phyloP scores from a whole-genome alignment of 2,329 filamentous ascomycete species.

The Pyrenochaeta sp. region DNA sequence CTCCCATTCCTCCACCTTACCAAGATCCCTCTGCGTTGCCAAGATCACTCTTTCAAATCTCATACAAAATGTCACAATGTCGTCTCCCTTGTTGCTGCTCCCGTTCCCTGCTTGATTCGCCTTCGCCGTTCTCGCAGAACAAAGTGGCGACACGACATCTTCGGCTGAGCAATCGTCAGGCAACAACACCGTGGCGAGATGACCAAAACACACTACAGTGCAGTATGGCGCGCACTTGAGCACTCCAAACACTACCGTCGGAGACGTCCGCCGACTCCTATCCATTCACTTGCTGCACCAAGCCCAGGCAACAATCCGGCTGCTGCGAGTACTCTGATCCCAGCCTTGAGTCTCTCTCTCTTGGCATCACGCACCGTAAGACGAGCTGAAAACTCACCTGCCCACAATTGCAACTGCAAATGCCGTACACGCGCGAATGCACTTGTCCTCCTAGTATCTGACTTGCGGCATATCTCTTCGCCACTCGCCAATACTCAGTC shows the following conservation, averaged over 20 bases:
- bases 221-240: no score
- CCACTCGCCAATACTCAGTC: conserved; percentile 11
- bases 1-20: not conserved
- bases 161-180: no score
- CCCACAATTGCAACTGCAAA: conserved; percentile 13
- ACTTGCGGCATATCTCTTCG: conserved; percentile 27
- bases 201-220: no score
- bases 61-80: no score
- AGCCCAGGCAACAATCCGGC: conserved; percentile 34
- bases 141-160: no score
- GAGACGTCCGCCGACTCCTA: not conserved
- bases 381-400: conserved; percentile 32
- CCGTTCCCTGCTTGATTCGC: no score
- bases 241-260: no score
- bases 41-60: no score
- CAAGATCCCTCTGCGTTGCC: not conserved
- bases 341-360: conserved; percentile 19
- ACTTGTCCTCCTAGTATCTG: conserved; percentile 28
- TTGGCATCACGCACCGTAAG: conserved; percentile 36
- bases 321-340: conserved; percentile 9
- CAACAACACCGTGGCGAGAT: no score
- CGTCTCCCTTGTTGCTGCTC: no score
- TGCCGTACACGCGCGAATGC: conserved; percentile 19
- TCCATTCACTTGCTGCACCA: conserved; percentile 14
- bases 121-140: no score